Evolutionary conservation across 768 basidiomycete species (phyloP).

Genomic region (Lactarius psammicola): DNA sequence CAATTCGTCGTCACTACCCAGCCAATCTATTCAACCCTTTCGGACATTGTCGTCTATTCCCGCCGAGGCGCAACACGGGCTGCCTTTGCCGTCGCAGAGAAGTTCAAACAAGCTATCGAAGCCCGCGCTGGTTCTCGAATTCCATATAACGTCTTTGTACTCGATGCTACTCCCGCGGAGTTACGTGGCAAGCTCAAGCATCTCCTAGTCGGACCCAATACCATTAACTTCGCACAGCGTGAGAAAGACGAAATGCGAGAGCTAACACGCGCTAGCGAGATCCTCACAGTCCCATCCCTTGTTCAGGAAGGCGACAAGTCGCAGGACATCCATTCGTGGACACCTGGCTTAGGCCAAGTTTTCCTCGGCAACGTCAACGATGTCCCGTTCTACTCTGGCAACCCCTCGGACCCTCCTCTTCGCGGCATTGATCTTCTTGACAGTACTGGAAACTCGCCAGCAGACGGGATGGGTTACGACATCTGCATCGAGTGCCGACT

Average conservation of each 20-base stretch:
- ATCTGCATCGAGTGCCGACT: constrained; percentile 90
- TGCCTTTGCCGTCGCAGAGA: constrained; percentile 60
- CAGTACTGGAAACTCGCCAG: constrained; percentile 43
- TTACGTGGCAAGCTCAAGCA: constrained; percentile 48
- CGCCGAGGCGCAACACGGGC: constrained; percentile 56
- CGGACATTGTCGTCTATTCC: constrained; percentile 87
- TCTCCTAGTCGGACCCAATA: constrained; percentile 55
- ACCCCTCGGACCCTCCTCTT: not conserved
- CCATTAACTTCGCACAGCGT: constrained; percentile 76
- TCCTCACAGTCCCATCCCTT: constrained; percentile 46
- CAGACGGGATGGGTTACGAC: constrained; percentile 66
- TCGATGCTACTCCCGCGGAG: constrained; percentile 53
- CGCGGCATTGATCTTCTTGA: constrained; percentile 38
- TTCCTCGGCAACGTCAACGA: constrained; percentile 84
- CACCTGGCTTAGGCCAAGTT: constrained; percentile 56
- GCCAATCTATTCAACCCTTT: constrained; percentile 86
- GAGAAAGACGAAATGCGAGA: constrained; percentile 91
- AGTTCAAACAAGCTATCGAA: constrained; percentile 63
- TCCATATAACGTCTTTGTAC: constrained; percentile 75
- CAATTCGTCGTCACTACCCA: constrained; percentile 32
- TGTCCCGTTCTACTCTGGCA: constrained; percentile 47
- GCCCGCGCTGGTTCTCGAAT: constrained; percentile 41
- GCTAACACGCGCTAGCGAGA: constrained; percentile 79
- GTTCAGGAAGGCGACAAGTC: constrained; percentile 34
- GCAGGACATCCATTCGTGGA: constrained; percentile 38